phyloP scores from a whole-genome alignment of 805 yeast species.

The Candida saitoana region DNA sequence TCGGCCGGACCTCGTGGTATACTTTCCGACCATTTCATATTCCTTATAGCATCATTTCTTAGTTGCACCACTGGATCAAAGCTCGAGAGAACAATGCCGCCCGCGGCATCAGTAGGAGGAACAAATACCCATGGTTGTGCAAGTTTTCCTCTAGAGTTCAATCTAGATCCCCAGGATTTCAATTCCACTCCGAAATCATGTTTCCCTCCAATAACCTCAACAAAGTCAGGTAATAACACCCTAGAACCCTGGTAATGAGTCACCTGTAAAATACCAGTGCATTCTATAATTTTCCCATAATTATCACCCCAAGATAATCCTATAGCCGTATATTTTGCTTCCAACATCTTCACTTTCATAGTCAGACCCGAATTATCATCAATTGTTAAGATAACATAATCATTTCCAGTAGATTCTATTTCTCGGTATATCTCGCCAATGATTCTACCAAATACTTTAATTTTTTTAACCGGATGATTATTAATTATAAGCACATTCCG shows the following conservation, averaged over 20 bases:
- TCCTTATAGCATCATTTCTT: conserved; percentile 2
- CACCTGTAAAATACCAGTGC: conserved; percentile 14
- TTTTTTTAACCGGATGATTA: conserved; percentile 30
- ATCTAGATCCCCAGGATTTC: conserved; percentile 23
- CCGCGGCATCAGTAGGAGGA: conserved; percentile 7
- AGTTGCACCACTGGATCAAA: background rate
- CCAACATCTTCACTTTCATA: conserved; percentile 19
- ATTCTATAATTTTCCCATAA: conserved; percentile 25
- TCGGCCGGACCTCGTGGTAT: background rate
- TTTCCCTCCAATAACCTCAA: conserved; percentile 13
- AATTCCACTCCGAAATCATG: conserved; percentile 23
- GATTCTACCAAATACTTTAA: conserved; percentile 26
- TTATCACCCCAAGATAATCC: conserved; percentile 14
- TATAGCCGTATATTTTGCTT: conserved; percentile 8
- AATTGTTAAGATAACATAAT: conserved; percentile 18
- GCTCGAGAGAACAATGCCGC: background rate
- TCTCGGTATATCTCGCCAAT: conserved; percentile 18
- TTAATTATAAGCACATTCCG: conserved; percentile 17
- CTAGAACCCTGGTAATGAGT: background rate
- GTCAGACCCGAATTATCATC: conserved; percentile 38
- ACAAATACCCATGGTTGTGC: conserved; percentile 24
- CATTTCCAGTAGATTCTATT: conserved; percentile 4
- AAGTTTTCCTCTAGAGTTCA: conserved; percentile 18
- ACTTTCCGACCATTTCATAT: conserved; percentile 1
- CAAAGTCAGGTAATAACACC: conserved; percentile 6